Evolutionary conservation across 2,329 filamentous ascomycete genomes (phyloP), one percentile per base, ranked within the genome.

Genomic region (Talaromyces albobiverticillius): DNA sequence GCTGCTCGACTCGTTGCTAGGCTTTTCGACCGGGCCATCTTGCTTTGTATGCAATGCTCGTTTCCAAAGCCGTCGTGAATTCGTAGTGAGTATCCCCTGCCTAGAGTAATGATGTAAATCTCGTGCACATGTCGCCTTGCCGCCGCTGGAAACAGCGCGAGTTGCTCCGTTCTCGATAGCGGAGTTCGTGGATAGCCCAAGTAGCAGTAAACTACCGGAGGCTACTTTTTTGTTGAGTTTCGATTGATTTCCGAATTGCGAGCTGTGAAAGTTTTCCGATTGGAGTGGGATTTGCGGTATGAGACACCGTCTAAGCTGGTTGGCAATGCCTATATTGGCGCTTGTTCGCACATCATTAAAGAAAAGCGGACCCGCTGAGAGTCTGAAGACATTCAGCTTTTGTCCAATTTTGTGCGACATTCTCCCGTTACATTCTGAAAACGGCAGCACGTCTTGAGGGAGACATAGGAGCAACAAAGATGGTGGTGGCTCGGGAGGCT

Each of bases 131-230:
- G 66, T 61, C 31, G 41, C 25, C 22, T 70, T 65, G 45, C 67
- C 67, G 43, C 67, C 63, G 16, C 64, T 56, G 8, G 63, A 57
- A 16, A 67, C 62, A 16, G 66, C 61, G 54, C 67, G 58, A 20
- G 66, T 64, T 25, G 63, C 62, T 58, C 71, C 70, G 22, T 68
- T 67, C 16, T 65, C 65, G 34, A 66, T 53, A 23, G 56, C 55
- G 10, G 65, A 68, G 31, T 60, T 68, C 20, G 69, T 65, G 23
- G 67, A 70, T 5, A 64, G 68, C 16, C 80, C 77, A 47, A 82
- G 64, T 14, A 83, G 75, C 23, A 84, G 69, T 32, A 83, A 70
- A 5, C 81, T 77, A 22, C 81, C 78, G 1, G 81, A 82, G 31
- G 80, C 78, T 62, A 81, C 80, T 62, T 77, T 79, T 55, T 74